Conservation (phyloP, 1,284 basidiomycete genomes). For the Bondarzewia mesenterica region DNA sequence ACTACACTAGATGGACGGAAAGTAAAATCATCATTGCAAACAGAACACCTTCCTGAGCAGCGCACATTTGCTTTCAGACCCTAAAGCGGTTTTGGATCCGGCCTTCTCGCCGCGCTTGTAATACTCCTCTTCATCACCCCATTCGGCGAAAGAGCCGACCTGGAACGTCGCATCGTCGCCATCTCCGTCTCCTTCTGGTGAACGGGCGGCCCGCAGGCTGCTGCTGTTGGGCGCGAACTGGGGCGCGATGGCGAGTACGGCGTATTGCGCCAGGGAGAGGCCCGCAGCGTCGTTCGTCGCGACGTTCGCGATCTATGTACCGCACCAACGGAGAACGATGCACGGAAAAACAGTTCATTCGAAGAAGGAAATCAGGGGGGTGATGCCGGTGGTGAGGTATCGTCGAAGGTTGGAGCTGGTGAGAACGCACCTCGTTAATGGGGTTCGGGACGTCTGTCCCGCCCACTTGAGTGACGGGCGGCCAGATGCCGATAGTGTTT, state of each 20-base stretch:
- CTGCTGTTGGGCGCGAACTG: not conserved
- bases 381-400: too few species aligned
- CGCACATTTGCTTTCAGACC: too few species aligned
- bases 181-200: not conserved
- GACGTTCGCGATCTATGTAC: not conserved
- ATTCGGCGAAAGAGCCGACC: too few species aligned
- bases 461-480: conserved; percentile 24
- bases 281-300: not conserved
- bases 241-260: not conserved
- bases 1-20: too few species aligned
- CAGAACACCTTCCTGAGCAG: too few species aligned
- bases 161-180: not conserved
- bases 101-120: not conserved
- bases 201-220: not conserved
- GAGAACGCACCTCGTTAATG: conserved; percentile 23
- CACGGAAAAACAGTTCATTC: too few species aligned
- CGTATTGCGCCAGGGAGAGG: not conserved
- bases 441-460: conserved; percentile 32
- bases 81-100: too few species aligned
- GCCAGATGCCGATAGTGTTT: conserved; percentile 29
- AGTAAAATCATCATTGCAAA: too few species aligned
- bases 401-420: not conserved
- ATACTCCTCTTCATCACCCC: not conserved
- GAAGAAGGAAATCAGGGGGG: too few species aligned
- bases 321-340: too few species aligned